Conservation (phyloP, 768 basidiomycete genomes). For the Astraeus odoratus region DNA sequence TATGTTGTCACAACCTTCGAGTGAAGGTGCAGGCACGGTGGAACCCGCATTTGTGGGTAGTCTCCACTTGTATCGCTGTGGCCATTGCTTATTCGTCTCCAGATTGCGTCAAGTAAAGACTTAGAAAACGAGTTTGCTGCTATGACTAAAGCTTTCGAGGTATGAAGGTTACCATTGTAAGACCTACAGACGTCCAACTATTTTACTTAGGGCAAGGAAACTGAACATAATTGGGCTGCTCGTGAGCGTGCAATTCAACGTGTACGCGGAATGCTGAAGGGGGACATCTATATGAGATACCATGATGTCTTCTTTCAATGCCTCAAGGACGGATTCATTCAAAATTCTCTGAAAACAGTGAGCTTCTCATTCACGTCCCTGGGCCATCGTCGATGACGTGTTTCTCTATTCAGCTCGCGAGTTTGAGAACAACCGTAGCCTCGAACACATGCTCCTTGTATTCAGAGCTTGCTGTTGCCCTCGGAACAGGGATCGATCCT, state of each 20-base stretch:
- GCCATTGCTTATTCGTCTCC: constrained; percentile 3
- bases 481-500: constrained; percentile 68
- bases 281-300: constrained; percentile 71
- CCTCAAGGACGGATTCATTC: constrained; percentile 73
- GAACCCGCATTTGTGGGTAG: constrained; percentile 62
- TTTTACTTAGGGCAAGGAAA: constrained; percentile 78
- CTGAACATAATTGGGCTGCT: constrained; percentile 89
- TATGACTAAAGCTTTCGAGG: constrained; percentile 81
- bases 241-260: constrained; percentile 72
- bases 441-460: constrained; percentile 74
- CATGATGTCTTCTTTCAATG: constrained; percentile 66
- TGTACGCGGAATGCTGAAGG: constrained; percentile 86
- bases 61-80: not conserved
- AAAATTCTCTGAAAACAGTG: constrained; percentile 81
- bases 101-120: constrained; percentile 84
- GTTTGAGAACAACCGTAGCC: constrained; percentile 87
- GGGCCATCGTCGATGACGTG: not conserved
- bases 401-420: constrained; percentile 52
- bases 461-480: constrained; percentile 57
- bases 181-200: not conserved
- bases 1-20: constrained; percentile 34
- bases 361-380: constrained; percentile 23
- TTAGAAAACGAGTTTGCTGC: constrained; percentile 76
- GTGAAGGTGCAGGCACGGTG: constrained; percentile 38
- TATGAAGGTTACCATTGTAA: constrained; percentile 22